A percentile compares a stretch with the other conserved stretches of the same genome.
These are phyloP conservation scores for Chaetomium globosum DNA, from an alignment of 2,329 filamentous ascomycete genomes.

Conservation along the genomic window DNA sequence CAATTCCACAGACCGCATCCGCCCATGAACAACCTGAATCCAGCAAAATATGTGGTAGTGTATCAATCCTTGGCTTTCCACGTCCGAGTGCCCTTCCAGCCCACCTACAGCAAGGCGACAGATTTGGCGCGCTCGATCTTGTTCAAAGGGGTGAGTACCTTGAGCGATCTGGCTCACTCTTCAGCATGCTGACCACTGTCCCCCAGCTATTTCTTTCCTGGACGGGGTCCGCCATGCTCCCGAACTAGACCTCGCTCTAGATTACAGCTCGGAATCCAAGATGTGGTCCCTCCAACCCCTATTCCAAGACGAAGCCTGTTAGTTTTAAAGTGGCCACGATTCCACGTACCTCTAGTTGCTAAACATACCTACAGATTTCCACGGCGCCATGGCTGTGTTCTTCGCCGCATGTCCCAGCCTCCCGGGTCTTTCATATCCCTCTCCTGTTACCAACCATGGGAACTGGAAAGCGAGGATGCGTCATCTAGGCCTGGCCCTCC, in stretches of 20 bases:
- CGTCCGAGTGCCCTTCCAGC: neutral
- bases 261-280: conserved; percentile 9
- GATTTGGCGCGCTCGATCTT: neutral
- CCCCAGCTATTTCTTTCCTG: conserved; percentile 17
- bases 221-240: conserved; percentile 13
- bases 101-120: neutral
- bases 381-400: conserved; percentile 37
- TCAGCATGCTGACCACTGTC: neutral
- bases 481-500: conserved; percentile 38
- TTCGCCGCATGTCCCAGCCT: neutral
- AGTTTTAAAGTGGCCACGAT: conserved; percentile 10
- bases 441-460: neutral
- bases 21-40: neutral
- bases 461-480: conserved; percentile 27
- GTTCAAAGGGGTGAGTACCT: conserved; percentile 9
- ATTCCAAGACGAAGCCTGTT: conserved; percentile 39
- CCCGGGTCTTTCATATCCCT: neutral
- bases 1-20: neutral
- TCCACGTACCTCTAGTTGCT: neutral
- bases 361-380: conserved; percentile 35
- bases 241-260: conserved; percentile 17
- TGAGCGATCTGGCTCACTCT: neutral
- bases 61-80: neutral
- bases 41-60: neutral
- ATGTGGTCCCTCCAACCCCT: conserved; percentile 15